These are phyloP conservation scores for Macaranga tanarius DNA, from an alignment of 441 rosid genomes.

Conservation along the genomic window DNA sequence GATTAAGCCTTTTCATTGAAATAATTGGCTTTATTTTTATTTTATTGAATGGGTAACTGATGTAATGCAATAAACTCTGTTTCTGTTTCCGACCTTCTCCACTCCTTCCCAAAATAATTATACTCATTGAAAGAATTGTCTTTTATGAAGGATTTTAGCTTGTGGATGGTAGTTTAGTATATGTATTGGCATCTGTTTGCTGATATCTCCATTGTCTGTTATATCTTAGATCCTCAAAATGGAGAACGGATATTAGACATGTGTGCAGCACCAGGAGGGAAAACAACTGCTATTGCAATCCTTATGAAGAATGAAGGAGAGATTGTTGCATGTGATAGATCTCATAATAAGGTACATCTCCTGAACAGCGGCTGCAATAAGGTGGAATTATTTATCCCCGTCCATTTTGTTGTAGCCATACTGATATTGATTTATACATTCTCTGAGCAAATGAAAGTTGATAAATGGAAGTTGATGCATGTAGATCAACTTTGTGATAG, in stretches of 20 bases:
- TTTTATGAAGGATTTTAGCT: neutral
- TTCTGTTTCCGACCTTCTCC: too few species aligned
- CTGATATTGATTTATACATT: neutral
- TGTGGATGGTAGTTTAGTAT: neutral
- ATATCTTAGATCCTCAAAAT: conserved; percentile 73
- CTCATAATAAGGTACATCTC: conserved; percentile 83
- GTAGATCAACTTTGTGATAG: neutral
- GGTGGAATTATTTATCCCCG: neutral
- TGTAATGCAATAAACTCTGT: too few species aligned
- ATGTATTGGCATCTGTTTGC: neutral
- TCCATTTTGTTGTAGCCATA: neutral
- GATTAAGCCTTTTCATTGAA: too few species aligned
- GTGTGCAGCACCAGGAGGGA: conserved; percentile 99
- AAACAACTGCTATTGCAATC: conserved; percentile 89
- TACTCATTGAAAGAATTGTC: neutral
- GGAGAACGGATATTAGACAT: conserved; percentile 91
- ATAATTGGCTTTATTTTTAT: neutral
- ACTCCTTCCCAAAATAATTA: too few species aligned
- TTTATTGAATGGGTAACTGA: neutral
- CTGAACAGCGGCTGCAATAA: conserved; percentile 6
- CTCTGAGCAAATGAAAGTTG: too few species aligned
- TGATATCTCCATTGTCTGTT: conserved; percentile 17
- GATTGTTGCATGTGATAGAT: conserved; percentile 87
- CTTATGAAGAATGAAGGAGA: conserved; percentile 92
- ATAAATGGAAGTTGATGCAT: neutral